phyloP scores from a whole-genome alignment of 495 filamentous ascomycete species.

The Lasiosphaeria miniovina region DNA sequence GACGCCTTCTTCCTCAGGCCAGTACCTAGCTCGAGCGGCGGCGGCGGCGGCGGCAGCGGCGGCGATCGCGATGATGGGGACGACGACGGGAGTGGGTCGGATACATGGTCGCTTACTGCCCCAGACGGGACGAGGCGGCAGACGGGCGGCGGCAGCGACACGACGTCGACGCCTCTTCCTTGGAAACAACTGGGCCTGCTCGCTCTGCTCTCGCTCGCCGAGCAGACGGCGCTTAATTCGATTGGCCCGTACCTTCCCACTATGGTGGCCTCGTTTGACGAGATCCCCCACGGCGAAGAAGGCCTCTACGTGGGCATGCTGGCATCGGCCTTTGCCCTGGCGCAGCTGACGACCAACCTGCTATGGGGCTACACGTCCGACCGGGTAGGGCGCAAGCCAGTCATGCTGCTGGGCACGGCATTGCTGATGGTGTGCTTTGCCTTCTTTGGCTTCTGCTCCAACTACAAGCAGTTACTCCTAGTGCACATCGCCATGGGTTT shows the following conservation, averaged over 20 bases:
- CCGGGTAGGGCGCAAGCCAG: constrained; percentile 85
- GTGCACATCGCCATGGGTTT: constrained; percentile 90
- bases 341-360: constrained; percentile 88
- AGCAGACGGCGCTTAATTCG: constrained; percentile 94
- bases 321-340: constrained; percentile 85
- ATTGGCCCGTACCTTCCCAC: constrained; percentile 94
- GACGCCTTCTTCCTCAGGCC: constrained; percentile 8
- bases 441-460: constrained; percentile 83
- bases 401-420: constrained; percentile 82
- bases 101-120: constrained; percentile 8
- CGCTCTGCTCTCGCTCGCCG: constrained; percentile 82
- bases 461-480: constrained; percentile 73
- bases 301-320: constrained; percentile 89
- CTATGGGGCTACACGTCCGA: constrained; percentile 94
- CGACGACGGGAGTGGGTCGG: constrained; percentile 13
- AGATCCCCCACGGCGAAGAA: constrained; percentile 64
- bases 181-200: constrained; percentile 78
- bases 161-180: constrained; percentile 68
- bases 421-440: constrained; percentile 77
- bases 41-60: not conserved
- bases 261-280: constrained; percentile 84
- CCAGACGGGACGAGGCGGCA: constrained; percentile 15
- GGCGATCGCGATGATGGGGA: constrained; percentile 8
- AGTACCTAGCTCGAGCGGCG: not conserved
- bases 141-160: constrained; percentile 14